Conservation (phyloP, 208 protist species). For the Acanthamoeba polyphaga region DNA sequence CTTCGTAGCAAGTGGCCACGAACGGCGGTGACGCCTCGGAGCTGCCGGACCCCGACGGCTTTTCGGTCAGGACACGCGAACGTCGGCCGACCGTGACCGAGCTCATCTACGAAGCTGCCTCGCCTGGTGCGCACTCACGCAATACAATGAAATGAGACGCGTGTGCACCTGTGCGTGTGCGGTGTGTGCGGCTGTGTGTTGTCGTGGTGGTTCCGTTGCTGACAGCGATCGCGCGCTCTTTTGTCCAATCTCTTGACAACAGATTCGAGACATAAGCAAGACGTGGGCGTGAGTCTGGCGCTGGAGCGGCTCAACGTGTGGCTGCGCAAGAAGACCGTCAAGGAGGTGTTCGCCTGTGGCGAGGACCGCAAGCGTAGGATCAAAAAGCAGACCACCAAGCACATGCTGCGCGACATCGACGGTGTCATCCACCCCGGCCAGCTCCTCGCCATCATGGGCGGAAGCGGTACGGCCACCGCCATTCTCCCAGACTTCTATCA, state of each 20-base stretch:
- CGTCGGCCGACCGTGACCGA: slow-evolving; percentile 29
- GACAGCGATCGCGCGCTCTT: too few relatives aligned
- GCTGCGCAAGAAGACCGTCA: slow-evolving; percentile 50
- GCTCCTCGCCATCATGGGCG: slow-evolving; percentile 71
- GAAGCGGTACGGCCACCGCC: neutral
- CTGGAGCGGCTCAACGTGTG: slow-evolving; percentile 38
- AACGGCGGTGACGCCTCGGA: neutral
- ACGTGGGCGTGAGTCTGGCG: slow-evolving; percentile 11
- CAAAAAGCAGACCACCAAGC: slow-evolving; percentile 64
- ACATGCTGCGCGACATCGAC: slow-evolving; percentile 40
- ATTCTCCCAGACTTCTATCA: neutral
- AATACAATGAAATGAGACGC: neutral
- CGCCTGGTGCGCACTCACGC: neutral
- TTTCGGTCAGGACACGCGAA: neutral
- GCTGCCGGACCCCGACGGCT: neutral
- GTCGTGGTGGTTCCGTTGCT: neutral
- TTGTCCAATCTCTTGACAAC: neutral
- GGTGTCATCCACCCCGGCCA: slow-evolving; percentile 49
- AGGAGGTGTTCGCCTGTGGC: slow-evolving; percentile 25
- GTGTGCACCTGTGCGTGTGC: neutral
- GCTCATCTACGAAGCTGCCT: slow-evolving; percentile 33
- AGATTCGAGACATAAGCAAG: slow-evolving; percentile 4
- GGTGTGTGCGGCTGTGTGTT: too few relatives aligned
- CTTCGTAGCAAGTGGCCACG: neutral
- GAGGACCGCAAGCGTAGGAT: neutral